A percentile compares a stretch with the other conserved stretches of the same genome.
These are phyloP conservation scores for Botryococcus braunii DNA, from an alignment of 163 green algal genomes.

Conservation along the genomic window DNA sequence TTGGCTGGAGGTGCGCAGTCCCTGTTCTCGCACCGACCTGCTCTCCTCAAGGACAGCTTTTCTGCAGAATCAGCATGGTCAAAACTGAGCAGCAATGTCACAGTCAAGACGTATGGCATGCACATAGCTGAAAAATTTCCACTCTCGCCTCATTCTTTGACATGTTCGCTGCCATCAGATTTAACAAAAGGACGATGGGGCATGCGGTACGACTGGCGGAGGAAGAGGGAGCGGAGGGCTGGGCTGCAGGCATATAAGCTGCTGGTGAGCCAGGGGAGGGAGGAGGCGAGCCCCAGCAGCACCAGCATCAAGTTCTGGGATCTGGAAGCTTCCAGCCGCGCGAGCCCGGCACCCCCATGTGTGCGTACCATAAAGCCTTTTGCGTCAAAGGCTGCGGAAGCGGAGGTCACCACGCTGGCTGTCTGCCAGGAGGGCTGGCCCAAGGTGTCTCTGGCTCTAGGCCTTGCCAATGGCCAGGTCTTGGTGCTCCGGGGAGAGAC, in stretches of 20 bases:
- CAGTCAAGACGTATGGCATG: background rate
- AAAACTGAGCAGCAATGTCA: background rate
- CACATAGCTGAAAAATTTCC: conserved; percentile 1
- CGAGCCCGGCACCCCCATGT: background rate
- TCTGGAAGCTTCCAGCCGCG: background rate
- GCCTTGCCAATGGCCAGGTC: conserved; percentile 40
- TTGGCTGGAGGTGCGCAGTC: too few species aligned
- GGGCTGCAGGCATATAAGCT: conserved; percentile 24
- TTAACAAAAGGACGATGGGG: background rate
- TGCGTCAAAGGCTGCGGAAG: conserved; percentile 30
- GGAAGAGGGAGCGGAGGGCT: too few species aligned
- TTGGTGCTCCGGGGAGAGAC: conserved; percentile 34
- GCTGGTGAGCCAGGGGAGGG: conserved; percentile 44
- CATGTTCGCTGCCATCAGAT: background rate
- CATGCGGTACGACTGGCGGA: background rate
- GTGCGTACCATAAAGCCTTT: conserved; percentile 10
- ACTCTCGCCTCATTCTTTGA: background rate
- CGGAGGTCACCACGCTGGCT: conserved; percentile 36
- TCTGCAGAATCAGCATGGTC: background rate
- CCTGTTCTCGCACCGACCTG: too few species aligned
- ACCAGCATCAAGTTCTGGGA: conserved; percentile 56
- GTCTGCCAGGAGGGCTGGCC: conserved; percentile 17
- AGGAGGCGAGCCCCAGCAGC: conserved; percentile 41
- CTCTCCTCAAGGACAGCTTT: too few species aligned
- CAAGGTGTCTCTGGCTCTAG: conserved; percentile 34